A percentile compares a stretch with the other conserved stretches of the same genome.
Conservation (phyloP, 306 rosid genomes). For the Dryas octopetala region DNA sequence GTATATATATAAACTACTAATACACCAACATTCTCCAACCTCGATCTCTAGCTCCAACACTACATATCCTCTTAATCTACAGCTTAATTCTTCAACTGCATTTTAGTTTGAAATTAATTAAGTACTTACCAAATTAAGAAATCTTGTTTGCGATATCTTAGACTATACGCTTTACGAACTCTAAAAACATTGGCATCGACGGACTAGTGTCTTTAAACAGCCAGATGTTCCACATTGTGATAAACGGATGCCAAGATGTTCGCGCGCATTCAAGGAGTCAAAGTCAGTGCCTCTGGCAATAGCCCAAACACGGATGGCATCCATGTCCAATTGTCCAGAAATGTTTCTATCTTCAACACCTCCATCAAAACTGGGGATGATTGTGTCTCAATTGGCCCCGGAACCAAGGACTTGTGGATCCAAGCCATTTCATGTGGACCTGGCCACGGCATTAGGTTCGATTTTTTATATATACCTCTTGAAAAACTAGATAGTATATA, state of each 20-base stretch:
- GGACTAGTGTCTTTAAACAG: constrained; percentile 16
- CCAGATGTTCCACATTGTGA: constrained; percentile 33
- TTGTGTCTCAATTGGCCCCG: constrained; percentile 31
- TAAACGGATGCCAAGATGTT: constrained; percentile 27
- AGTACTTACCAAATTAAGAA: too few relatives aligned
- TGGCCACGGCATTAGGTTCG: constrained; percentile 30
- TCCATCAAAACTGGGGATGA: constrained; percentile 28
- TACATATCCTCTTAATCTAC: too few relatives aligned
- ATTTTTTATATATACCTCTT: neutral
- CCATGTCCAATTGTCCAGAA: constrained; percentile 21
- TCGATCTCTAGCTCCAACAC: too few relatives aligned
- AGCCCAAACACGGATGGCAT: constrained; percentile 34
- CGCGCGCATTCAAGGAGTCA: constrained; percentile 14
- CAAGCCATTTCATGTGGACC: constrained; percentile 25
- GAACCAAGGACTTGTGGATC: constrained; percentile 28
- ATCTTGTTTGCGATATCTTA: too few relatives aligned
- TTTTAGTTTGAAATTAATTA: too few relatives aligned
- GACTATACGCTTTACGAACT: constrained; percentile 22
- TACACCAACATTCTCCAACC: too few relatives aligned
- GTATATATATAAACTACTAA: too few relatives aligned
- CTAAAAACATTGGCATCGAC: constrained; percentile 9
- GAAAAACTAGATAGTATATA: too few relatives aligned
- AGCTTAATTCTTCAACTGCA: too few relatives aligned
- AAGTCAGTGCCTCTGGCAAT: neutral
- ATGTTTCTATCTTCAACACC: constrained; percentile 19